Percentiles rank a stretch among this genome's conserved stretches.
These are phyloP conservation scores for Tuctoria greenei DNA, from an alignment of 176 grass and related monocot genomes.

Conservation along the genomic window DNA sequence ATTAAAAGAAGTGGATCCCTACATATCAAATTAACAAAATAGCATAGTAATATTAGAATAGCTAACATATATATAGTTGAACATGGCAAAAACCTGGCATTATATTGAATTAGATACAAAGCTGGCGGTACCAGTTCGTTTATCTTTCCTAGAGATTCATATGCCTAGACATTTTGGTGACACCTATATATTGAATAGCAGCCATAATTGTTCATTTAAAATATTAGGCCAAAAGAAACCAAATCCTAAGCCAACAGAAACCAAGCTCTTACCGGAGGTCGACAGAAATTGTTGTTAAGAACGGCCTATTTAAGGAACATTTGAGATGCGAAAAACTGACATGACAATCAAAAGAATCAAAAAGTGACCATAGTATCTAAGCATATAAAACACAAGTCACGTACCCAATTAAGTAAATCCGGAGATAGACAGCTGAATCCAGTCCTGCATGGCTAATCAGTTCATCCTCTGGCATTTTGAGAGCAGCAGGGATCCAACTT, in stretches of 20 bases:
- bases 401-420: constrained; percentile 95
- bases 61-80: neutral
- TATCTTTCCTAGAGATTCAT: constrained; percentile 11
- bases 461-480: constrained; percentile 96
- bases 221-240: neutral
- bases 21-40: neutral
- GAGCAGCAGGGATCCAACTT: constrained; percentile 88
- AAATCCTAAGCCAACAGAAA: neutral
- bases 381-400: constrained; percentile 14
- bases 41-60: constrained; percentile 22
- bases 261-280: neutral
- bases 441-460: constrained; percentile 95
- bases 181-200: too few relatives aligned
- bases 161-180: neutral
- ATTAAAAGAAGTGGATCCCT: constrained; percentile 9
- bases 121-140: constrained; percentile 6
- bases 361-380: neutral
- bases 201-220: neutral
- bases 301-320: constrained; percentile 10
- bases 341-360: constrained; percentile 12
- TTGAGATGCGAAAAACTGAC: constrained; percentile 15
- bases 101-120: constrained; percentile 4
- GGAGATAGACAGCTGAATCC: constrained; percentile 92
- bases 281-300: constrained; percentile 4
- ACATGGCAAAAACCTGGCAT: neutral